Percentiles rank a stretch among this genome's conserved stretches.
Conservation (phyloP, 495 filamentous ascomycete genomes). For the Sordaria brevicollis region DNA sequence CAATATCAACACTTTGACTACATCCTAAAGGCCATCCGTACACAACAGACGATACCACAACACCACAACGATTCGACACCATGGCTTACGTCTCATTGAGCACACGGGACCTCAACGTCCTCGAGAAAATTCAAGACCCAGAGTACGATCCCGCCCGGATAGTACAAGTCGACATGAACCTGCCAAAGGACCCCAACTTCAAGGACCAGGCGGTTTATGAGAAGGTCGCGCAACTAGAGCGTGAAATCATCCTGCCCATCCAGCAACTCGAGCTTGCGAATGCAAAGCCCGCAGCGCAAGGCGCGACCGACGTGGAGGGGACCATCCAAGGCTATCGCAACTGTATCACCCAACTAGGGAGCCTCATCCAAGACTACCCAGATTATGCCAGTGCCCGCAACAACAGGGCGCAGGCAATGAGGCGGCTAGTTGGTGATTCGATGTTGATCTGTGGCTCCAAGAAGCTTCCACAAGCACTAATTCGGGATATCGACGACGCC, state of each 20-base stretch:
- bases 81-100: conserved; percentile 49
- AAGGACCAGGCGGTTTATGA: conserved; percentile 25
- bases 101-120: conserved; percentile 57
- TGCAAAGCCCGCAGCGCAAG: conserved; percentile 24
- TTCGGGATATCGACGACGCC: conserved; percentile 14
- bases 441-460: conserved; percentile 26
- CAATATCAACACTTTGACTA: not conserved
- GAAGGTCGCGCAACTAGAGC: conserved; percentile 30
- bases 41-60: not conserved
- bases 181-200: conserved; percentile 54
- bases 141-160: conserved; percentile 51
- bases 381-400: conserved; percentile 64
- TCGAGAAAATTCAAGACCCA: conserved; percentile 71
- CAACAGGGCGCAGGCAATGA: conserved; percentile 64
- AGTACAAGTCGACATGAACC: conserved; percentile 42
- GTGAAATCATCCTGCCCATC: conserved; percentile 38
- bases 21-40: not conserved
- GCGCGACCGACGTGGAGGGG: conserved; percentile 5
- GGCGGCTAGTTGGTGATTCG: conserved; percentile 46
- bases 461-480: conserved; percentile 15
- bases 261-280: conserved; percentile 38
- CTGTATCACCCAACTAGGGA: conserved; percentile 34
- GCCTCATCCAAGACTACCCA: conserved; percentile 48
- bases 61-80: conserved; percentile 5
- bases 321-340: conserved; percentile 27